phyloP scores from a whole-genome alignment of 306 rosid genomes.

The Notholithocarpus densiflorus region DNA sequence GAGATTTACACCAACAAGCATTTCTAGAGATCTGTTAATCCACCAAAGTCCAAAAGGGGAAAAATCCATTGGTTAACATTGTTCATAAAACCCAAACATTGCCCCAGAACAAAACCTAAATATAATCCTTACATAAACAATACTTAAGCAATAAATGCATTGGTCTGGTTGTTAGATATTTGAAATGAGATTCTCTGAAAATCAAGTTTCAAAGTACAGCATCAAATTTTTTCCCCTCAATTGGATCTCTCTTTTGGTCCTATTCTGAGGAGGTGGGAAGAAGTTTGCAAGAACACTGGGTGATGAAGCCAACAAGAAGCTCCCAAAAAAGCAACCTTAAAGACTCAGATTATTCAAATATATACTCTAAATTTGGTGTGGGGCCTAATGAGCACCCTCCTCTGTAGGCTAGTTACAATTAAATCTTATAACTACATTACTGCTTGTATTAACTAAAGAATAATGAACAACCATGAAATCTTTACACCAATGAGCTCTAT shows the following conservation, averaged over 20 bases:
- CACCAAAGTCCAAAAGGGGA: conserved; percentile 42
- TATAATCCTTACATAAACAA: conserved; percentile 13
- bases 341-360: neutral
- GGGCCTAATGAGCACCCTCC: neutral
- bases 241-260: neutral
- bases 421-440: too few species aligned
- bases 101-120: conserved; percentile 14
- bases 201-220: neutral
- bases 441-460: too few species aligned
- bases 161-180: neutral
- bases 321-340: neutral
- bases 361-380: neutral
- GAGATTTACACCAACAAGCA: conserved; percentile 81
- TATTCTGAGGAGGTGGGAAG: neutral
- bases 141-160: neutral
- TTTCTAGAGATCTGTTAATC: conserved; percentile 87
- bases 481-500: too few species aligned
- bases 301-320: neutral
- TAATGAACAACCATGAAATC: too few species aligned
- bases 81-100: conserved; percentile 27
- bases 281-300: neutral
- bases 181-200: neutral
- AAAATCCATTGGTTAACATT: conserved; percentile 47
- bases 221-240: neutral
- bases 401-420: neutral